Conservation (phyloP, 1,139 yeast genomes). For the Protomyces pachydermus region DNA sequence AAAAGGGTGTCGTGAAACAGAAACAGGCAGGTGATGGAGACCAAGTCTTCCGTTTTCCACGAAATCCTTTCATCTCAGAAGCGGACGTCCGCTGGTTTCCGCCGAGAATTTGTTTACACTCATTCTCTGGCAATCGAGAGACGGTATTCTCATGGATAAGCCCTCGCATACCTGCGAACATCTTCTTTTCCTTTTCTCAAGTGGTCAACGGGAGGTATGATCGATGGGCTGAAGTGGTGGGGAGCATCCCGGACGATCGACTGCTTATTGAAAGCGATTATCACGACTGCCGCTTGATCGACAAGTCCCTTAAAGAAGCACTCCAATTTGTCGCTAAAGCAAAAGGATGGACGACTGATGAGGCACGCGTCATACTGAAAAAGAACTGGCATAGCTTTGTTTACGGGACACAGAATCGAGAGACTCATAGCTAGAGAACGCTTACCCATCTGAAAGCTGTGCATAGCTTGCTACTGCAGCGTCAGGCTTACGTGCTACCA, state of each 20-base stretch:
- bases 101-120: slow-evolving; percentile 59
- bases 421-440: too few relatives aligned
- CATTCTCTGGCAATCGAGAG: slow-evolving; percentile 78
- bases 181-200: slow-evolving; percentile 58
- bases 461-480: too few relatives aligned
- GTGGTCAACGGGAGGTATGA: slow-evolving; percentile 50
- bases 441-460: too few relatives aligned
- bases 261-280: slow-evolving; percentile 55
- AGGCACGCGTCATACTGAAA: not conserved
- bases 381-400: slow-evolving; percentile 13
- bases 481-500: slow-evolving; percentile 34
- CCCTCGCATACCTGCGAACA: slow-evolving; percentile 31
- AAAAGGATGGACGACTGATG: slow-evolving; percentile 21
- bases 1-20: not conserved
- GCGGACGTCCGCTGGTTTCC: slow-evolving; percentile 30
- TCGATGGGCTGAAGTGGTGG: slow-evolving; percentile 37
- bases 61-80: not conserved
- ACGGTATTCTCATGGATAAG: slow-evolving; percentile 31
- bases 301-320: slow-evolving; percentile 17
- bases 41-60: not conserved
- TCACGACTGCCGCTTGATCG: slow-evolving; percentile 37
- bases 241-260: slow-evolving; percentile 41
- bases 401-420: not conserved
- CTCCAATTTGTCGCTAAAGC: slow-evolving; percentile 11
- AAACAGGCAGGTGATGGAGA: not conserved